Percentiles rank a stretch among this genome's conserved stretches.
Evolutionary conservation across 176 grass and related monocot species (phyloP).

Genomic region (Carex myosuroides): DNA sequence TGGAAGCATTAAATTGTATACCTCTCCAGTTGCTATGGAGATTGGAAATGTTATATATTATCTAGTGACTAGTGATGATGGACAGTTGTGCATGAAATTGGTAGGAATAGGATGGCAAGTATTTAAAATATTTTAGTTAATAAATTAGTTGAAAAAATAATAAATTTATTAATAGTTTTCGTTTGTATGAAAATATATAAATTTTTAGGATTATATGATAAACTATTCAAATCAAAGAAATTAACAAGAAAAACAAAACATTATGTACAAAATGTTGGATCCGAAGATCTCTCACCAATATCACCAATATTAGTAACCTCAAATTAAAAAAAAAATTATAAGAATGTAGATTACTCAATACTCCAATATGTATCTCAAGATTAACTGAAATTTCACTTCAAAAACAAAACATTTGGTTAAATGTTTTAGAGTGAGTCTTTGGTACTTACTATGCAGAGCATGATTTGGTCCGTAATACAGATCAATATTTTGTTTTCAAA

Average conservation of each 20-base stretch:
- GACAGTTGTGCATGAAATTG: not conserved
- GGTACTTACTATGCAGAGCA: too few relatives aligned
- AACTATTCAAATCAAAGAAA: not conserved
- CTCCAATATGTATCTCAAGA: too few relatives aligned
- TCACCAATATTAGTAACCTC: not conserved
- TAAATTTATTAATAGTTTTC: not conserved
- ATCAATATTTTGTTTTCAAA: too few relatives aligned
- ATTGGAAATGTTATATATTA: not conserved
- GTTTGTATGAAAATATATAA: not conserved
- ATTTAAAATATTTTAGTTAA: not conserved
- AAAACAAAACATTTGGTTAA: too few relatives aligned
- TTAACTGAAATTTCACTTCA: too few relatives aligned
- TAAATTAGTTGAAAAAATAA: not conserved
- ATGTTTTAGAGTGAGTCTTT: too few relatives aligned
- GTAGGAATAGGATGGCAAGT: not conserved
- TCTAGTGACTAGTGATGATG: not conserved
- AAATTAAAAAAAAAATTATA: too few relatives aligned
- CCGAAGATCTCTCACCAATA: not conserved
- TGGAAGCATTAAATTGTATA: constrained; percentile 1
- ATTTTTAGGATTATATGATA: not conserved
- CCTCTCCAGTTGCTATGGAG: not conserved
- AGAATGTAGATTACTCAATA: too few relatives aligned
- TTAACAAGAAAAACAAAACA: not conserved
- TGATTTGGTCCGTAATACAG: too few relatives aligned
- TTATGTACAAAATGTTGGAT: not conserved